Evolutionary conservation across 495 filamentous ascomycete species (phyloP).

Genomic region (Aspergillus carlsbadensis): DNA sequence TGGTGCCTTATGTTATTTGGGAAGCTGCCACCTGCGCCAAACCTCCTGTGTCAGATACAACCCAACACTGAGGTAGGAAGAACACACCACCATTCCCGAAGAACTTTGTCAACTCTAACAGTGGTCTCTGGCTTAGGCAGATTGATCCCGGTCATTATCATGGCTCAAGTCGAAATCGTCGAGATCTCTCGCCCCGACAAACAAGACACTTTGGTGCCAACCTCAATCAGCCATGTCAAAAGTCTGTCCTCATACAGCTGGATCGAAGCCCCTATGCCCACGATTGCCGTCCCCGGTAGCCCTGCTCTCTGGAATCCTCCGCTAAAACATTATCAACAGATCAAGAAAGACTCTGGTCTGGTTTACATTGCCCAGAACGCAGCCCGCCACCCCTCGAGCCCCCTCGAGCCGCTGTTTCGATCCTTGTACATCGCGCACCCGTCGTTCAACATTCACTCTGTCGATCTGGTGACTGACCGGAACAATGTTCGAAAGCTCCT

Average conservation of each 20-base stretch:
- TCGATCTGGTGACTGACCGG: conserved; percentile 52
- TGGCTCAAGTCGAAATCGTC: neutral
- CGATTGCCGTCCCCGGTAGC: conserved; percentile 26
- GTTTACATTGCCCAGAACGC: conserved; percentile 26
- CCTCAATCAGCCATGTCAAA: conserved; percentile 36
- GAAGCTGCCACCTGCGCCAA: too few relatives aligned
- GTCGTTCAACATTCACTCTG: conserved; percentile 36
- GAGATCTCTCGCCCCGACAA: neutral
- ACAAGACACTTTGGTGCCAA: neutral
- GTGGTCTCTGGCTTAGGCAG: too few relatives aligned
- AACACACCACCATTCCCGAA: too few relatives aligned
- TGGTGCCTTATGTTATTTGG: too few relatives aligned
- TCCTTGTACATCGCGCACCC: conserved; percentile 43
- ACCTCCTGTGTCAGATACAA: too few relatives aligned
- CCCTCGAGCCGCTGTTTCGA: conserved; percentile 53
- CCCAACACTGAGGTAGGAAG: too few relatives aligned
- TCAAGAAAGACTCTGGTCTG: conserved; percentile 18
- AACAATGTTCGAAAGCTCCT: conserved; percentile 55
- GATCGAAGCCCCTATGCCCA: conserved; percentile 33
- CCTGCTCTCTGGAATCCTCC: conserved; percentile 20
- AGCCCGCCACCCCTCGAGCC: conserved; percentile 26
- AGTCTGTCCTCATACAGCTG: conserved; percentile 52
- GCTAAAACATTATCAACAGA: neutral
- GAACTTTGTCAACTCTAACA: too few relatives aligned
- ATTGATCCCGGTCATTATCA: too few relatives aligned